Base-by-base conservation (phyloP, 1,139 yeast genomes). In the Citeromyces hawaiiensis region DNA sequence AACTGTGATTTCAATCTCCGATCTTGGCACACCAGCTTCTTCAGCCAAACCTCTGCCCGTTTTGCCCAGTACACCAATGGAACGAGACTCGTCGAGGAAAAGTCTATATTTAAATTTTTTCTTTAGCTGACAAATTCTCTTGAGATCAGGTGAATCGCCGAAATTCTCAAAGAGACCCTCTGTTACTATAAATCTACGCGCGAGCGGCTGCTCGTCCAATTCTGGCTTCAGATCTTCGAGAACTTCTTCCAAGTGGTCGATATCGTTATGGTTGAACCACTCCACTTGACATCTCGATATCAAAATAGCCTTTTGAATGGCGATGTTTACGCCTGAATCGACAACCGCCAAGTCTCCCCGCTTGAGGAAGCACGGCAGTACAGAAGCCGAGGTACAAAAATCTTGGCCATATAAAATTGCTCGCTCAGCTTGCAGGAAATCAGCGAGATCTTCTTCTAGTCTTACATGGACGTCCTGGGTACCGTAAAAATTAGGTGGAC, bases 401-500 rank as follows among this genome's bases (percentile, higher is more conserved):
- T 91, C 97, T 63, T 93, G 98, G 31, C 97, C 95, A 54, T 91
- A 91, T 40, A 91, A 65, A 44, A 91, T 85, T 37, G 87, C 78
- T 43, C 72, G 72, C 47, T 85, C 94, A 5, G 85, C 70, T 19
- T 82, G 87, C 47, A 88, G 71, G 52, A 77, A 91, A 32, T 63
- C 58, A 7, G 96, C 77, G 47, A 91, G 63, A 47, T 77, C 81
- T 50, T 77, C 77, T 57, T 88, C 95, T 46, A 86, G 68, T 50
- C 81, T 68, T 43, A 79, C 80, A 54, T 91, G 98, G 31, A 80
- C 87, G 55, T 87, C 96, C 59, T 87, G 96, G 47, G 91, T 83
- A 44, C 98, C 99, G 59, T 88, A 91, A 52, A 91, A 91, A 44
- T 94, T 94, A 35, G 97, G 95, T 2, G 99, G 97, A 23, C 97